Evolutionary conservation across 805 yeast genomes (phyloP).

Genomic region (Tetrapisispora nanseiensis): DNA sequence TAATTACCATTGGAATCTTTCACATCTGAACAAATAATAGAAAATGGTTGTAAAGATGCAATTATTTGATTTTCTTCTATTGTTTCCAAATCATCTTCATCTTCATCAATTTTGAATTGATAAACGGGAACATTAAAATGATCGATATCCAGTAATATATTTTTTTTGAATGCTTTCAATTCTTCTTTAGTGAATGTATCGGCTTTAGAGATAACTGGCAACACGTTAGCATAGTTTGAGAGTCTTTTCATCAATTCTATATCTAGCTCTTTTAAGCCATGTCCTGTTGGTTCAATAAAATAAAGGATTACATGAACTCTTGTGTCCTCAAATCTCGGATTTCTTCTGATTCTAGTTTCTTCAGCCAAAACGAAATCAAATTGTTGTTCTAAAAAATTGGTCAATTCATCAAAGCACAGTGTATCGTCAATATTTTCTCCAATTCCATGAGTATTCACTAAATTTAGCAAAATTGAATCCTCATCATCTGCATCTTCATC

Average conservation of each 20-base stretch:
- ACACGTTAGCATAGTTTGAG: slow-evolving; percentile 61
- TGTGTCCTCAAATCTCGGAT: slow-evolving; percentile 71
- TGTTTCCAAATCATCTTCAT: slow-evolving; percentile 61
- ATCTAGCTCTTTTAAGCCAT: slow-evolving; percentile 67
- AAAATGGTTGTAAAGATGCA: slow-evolving; percentile 63
- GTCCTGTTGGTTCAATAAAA: slow-evolving; percentile 69
- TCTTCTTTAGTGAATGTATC: slow-evolving; percentile 62
- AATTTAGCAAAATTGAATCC: slow-evolving; percentile 44
- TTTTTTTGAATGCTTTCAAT: slow-evolving; percentile 48
- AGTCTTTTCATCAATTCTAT: slow-evolving; percentile 60
- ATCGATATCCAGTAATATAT: slow-evolving; percentile 53
- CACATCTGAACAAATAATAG: slow-evolving; percentile 57
- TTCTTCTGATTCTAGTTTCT: slow-evolving; percentile 78
- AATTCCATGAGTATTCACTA: slow-evolving; percentile 66
- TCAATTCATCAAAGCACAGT: slow-evolving; percentile 56
- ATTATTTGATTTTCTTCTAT: slow-evolving; percentile 58
- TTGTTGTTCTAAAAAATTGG: slow-evolving; percentile 61
- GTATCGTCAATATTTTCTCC: slow-evolving; percentile 71
- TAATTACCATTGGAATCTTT: slow-evolving; percentile 47
- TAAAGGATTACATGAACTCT: slow-evolving; percentile 67
- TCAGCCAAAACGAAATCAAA: slow-evolving; percentile 73
- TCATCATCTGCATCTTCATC: slow-evolving; percentile 13
- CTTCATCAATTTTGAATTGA: slow-evolving; percentile 62
- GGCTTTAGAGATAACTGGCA: slow-evolving; percentile 62
- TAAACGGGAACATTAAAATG: slow-evolving; percentile 62